Conservation (phyloP, 768 basidiomycete species). For the Butyriboletus loyo region DNA sequence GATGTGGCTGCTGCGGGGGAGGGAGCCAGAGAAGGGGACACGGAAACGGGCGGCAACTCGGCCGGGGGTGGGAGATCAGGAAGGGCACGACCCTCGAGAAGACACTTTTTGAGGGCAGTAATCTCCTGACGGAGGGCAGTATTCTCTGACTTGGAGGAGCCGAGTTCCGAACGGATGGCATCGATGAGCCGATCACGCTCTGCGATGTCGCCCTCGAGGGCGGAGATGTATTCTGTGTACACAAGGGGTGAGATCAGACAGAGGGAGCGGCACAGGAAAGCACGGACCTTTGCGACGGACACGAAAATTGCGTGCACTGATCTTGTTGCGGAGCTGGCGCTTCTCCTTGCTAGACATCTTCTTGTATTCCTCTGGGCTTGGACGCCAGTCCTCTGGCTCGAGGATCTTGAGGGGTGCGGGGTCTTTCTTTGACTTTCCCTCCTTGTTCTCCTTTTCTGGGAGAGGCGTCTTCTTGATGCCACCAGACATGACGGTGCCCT, state of each 20-base stretch:
- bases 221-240: constrained; percentile 81
- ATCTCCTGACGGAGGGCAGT: constrained; percentile 78
- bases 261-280: background rate
- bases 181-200: constrained; percentile 90
- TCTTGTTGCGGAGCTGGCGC: constrained; percentile 94
- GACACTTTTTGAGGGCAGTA: constrained; percentile 64
- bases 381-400: constrained; percentile 74
- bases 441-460: constrained; percentile 34
- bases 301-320: constrained; percentile 93
- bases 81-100: constrained; percentile 62
- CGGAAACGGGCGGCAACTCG: constrained; percentile 35
- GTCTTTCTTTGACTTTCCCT: constrained; percentile 30
- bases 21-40: constrained; percentile 40
- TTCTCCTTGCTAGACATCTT: constrained; percentile 97
- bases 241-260: background rate
- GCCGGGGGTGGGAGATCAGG: constrained; percentile 46
- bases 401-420: constrained; percentile 16
- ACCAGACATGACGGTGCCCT: constrained; percentile 69
- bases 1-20: constrained; percentile 14
- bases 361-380: constrained; percentile 88
- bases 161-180: constrained; percentile 81
- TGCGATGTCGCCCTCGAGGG: constrained; percentile 89
- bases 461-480: constrained; percentile 63
- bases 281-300: constrained; percentile 82
- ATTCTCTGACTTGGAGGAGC: constrained; percentile 78